Base-by-base conservation (phyloP, 495 filamentous ascomycete species). In the Penicillium coprophilum region DNA sequence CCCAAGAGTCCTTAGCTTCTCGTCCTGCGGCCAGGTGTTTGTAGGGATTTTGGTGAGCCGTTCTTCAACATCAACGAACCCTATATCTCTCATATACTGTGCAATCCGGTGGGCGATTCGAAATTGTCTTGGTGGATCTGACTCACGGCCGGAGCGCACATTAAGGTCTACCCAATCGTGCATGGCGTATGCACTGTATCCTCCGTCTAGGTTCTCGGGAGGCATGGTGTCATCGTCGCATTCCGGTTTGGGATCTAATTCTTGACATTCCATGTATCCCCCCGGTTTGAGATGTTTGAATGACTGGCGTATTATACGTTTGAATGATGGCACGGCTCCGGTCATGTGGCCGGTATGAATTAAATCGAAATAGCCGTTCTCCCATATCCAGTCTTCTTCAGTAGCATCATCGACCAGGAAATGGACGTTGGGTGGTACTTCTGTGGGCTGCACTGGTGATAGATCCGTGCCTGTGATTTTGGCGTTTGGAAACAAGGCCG, bases 251-350 rank as follows among this genome's bases (percentile, higher is more conserved):
- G 72, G 72, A 50, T 82, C 77, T 24, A 84, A 58, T 56, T 90
- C 87, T 56, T 87, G 83, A 54, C 78, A 78, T 67, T 89, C 86
- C 41, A 88, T 68, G 66, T 80, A 88, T 31, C 84, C 85, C n/a
- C 85, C 85, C 0, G 86, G 84, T 58, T 81, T 79, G 20, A 84
- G 75, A 50, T 85, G 77, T 38, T 77, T 69, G 48, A 66, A 75
- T 17, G 69, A 61, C 51, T 77, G 75, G 41, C 70, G 67, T 41
- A 82, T 51, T 6, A 82, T 27, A 31, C 68, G 63, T 56, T 70
- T 75, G 58, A 70, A 74, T 20, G 71, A 76, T 4, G 72, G 62
- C 40, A 79, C 61, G 11, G 73, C 64, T 3, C 74, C 71, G 11
- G 71, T 68, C 71, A 81, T 68, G 53, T 80, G 73, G 31, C 69